phyloP scores from a whole-genome alignment of 345 rosid genomes.

The Cardamine chenopodiifolia region DNA sequence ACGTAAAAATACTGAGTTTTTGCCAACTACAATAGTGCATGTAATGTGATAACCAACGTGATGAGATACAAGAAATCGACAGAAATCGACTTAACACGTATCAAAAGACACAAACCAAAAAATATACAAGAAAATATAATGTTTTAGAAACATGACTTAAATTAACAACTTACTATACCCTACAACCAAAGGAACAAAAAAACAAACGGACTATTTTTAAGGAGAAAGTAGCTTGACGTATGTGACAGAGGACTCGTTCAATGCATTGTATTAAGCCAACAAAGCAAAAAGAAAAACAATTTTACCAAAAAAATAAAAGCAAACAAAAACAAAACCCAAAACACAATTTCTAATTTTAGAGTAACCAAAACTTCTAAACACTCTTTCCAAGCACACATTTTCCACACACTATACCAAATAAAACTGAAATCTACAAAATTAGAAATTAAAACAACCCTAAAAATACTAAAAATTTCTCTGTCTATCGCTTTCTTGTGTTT shows the following conservation, averaged over 20 bases:
- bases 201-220: constrained; percentile 20
- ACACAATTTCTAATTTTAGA: constrained; percentile 41
- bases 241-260: constrained; percentile 43
- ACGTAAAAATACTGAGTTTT: too few relatives aligned
- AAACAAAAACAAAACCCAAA: constrained; percentile 19
- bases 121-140: background rate
- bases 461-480: background rate
- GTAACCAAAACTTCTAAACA: constrained; percentile 27
- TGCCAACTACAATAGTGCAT: too few relatives aligned
- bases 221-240: constrained; percentile 27
- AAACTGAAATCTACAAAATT: background rate
- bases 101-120: too few relatives aligned
- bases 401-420: constrained; percentile 20
- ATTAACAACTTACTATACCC: background rate
- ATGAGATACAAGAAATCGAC: too few relatives aligned
- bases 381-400: constrained; percentile 6
- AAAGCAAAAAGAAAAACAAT: background rate
- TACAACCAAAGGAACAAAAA: background rate
- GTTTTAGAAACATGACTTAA: background rate
- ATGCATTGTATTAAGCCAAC: constrained; percentile 24
- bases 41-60: too few relatives aligned
- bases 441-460: background rate
- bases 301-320: too few relatives aligned
- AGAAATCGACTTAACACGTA: too few relatives aligned
- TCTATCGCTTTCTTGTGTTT: constrained; percentile 7